phyloP scores from a whole-genome alignment of 2,329 filamentous ascomycete genomes.

The Fusarium avenaceum region DNA sequence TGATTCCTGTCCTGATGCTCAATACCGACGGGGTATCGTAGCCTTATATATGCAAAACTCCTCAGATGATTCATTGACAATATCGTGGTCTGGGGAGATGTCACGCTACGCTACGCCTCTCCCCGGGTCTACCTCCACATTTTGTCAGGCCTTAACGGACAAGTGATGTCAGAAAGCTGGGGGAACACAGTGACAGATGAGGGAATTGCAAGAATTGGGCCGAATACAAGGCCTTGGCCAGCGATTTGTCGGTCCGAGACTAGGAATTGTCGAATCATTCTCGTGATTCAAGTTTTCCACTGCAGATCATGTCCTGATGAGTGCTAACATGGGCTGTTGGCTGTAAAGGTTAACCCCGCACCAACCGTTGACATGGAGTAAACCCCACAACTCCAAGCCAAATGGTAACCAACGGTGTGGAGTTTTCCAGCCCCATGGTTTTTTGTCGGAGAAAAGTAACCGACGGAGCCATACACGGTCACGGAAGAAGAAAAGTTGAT shows the following conservation, averaged over 20 bases:
- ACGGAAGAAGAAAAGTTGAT: too few species aligned
- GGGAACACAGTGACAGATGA: not conserved
- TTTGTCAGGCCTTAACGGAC: not conserved
- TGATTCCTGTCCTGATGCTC: fast-evolving
- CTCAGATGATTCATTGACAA: not conserved
- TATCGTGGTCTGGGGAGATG: not conserved
- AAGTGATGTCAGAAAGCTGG: constrained; percentile 17
- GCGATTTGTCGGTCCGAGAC: constrained; percentile 13
- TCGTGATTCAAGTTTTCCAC: not conserved
- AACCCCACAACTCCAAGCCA: too few species aligned
- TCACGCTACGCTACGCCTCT: not conserved
- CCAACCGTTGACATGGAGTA: too few species aligned
- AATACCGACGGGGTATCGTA: not conserved
- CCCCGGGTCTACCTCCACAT: constrained; percentile 6
- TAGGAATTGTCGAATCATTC: not conserved
- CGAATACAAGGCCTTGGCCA: constrained; percentile 9
- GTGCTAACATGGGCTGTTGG: not conserved
- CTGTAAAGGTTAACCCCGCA: not conserved
- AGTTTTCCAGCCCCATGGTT: too few species aligned
- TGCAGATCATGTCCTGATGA: not conserved
- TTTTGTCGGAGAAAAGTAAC: too few species aligned
- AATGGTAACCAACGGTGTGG: too few species aligned
- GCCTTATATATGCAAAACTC: constrained; percentile 8
- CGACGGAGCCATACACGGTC: too few species aligned
- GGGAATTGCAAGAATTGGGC: not conserved